A percentile compares a stretch with the other conserved stretches of the same genome.
phyloP scores from a whole-genome alignment of 257 asterid genomes.

The Coffea eugenioides region DNA sequence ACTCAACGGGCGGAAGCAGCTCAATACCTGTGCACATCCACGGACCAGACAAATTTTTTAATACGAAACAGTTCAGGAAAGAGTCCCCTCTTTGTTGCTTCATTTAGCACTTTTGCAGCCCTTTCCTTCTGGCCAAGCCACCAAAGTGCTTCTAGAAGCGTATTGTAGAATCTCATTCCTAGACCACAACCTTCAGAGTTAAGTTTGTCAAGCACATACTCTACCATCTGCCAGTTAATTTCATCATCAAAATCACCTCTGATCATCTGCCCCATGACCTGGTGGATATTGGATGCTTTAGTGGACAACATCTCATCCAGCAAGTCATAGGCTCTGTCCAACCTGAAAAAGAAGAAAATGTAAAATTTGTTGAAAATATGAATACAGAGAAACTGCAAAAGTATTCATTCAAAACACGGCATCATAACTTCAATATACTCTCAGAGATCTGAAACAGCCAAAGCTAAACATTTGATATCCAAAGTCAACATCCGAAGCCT shows the following conservation, averaged over 20 bases:
- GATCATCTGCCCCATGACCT: slow-evolving; percentile 88
- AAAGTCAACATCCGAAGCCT: no score
- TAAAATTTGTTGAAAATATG: slow-evolving; percentile 16
- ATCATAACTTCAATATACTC: neutral
- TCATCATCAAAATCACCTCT: slow-evolving; percentile 78
- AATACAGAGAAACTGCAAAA: neutral
- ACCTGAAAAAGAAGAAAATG: slow-evolving; percentile 47
- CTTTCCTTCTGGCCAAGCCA: slow-evolving; percentile 91
- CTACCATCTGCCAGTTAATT: slow-evolving; percentile 95
- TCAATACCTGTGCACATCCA: slow-evolving; percentile 87
- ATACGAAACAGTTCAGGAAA: slow-evolving; percentile 79
- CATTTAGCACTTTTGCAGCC: slow-evolving; percentile 84
- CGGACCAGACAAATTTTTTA: slow-evolving; percentile 82
- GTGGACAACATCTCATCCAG: slow-evolving; percentile 72
- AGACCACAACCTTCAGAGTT: slow-evolving; percentile 82
- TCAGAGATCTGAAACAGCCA: no score
- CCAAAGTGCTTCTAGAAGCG: slow-evolving; percentile 94
- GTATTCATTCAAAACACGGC: neutral
- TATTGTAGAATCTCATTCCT: slow-evolving; percentile 75
- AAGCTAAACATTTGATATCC: no score
- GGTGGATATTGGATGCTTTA: slow-evolving; percentile 69
- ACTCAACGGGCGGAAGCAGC: slow-evolving; percentile 1
- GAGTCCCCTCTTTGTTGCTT: slow-evolving; percentile 84
- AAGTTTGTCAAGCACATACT: slow-evolving; percentile 86
- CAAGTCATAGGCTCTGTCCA: slow-evolving; percentile 63